phyloP scores from a whole-genome alignment of 148 eudicot genomes.

The Camellia sinensis region DNA sequence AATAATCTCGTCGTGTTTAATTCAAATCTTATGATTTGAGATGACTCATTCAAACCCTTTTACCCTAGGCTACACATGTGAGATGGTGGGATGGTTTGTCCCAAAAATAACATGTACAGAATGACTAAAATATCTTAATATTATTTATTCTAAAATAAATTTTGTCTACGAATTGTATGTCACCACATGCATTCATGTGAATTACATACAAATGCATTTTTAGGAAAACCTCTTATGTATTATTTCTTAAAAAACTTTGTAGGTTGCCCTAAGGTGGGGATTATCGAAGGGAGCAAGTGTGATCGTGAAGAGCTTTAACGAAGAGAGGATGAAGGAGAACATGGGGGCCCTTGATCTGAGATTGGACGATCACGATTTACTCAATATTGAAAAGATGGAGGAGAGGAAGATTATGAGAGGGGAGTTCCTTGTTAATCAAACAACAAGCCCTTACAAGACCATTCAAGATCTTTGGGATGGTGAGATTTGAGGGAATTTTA shows the following conservation, averaged over 20 bases:
- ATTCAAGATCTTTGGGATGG: constrained; percentile 56
- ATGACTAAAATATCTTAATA: too few relatives aligned
- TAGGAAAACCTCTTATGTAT: too few relatives aligned
- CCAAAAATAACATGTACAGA: too few relatives aligned
- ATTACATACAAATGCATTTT: too few relatives aligned
- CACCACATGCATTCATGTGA: too few relatives aligned
- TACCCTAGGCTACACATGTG: too few relatives aligned
- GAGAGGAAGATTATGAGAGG: constrained; percentile 56
- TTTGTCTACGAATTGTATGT: too few relatives aligned
- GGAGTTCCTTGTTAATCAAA: constrained; percentile 42
- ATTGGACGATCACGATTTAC: constrained; percentile 42
- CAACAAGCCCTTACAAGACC: constrained; percentile 54
- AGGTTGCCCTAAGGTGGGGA: constrained; percentile 67
- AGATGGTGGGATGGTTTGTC: too few relatives aligned
- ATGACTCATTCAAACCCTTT: too few relatives aligned
- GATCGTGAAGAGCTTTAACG: constrained; percentile 57
- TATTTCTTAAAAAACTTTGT: constrained; percentile 4
- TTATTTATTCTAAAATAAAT: too few relatives aligned
- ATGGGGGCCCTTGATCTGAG: constrained; percentile 41
- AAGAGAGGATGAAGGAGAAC: constrained; percentile 46
- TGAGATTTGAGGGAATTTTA: constrained; percentile 30
- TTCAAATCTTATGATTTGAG: too few relatives aligned
- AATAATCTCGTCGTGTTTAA: too few relatives aligned
- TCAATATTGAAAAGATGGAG: constrained; percentile 38
- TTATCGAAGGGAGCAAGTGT: constrained; percentile 51